These are phyloP conservation scores for Pythium brachiatum DNA, from an alignment of 352 stramenopile genomes.

Conservation along the genomic window DNA sequence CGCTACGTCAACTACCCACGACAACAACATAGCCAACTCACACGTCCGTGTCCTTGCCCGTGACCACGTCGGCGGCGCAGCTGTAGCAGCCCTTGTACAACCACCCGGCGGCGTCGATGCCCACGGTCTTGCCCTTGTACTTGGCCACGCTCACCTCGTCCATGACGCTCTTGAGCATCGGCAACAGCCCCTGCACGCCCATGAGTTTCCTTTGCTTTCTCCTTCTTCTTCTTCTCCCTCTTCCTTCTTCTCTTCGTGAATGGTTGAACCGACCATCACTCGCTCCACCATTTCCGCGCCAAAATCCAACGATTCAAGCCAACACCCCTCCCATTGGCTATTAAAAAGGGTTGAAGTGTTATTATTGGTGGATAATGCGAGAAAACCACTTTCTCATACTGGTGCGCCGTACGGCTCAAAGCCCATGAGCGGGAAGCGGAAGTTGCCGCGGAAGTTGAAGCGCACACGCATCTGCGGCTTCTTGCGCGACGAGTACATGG, in stretches of 20 bases:
- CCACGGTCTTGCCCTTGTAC: constrained; percentile 67
- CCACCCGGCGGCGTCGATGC: constrained; percentile 75
- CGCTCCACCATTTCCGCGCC: constrained; percentile 16
- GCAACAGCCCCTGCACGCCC: constrained; percentile 39
- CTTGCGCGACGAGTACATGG: constrained; percentile 75
- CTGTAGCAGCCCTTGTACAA: constrained; percentile 91
- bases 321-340: constrained; percentile 18
- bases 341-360: constrained; percentile 5
- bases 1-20: background rate
- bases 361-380: constrained; percentile 22
- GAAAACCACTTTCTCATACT: constrained; percentile 25
- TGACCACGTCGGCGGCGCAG: constrained; percentile 83
- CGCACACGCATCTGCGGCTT: constrained; percentile 68
- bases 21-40: constrained; percentile 19
- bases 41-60: constrained; percentile 48
- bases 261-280: constrained; percentile 27
- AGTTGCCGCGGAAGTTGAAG: constrained; percentile 77
- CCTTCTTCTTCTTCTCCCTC: constrained; percentile 2
- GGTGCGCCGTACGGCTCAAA: constrained; percentile 74
- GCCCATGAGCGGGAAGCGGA: constrained; percentile 58
- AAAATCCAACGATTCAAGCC: constrained; percentile 7
- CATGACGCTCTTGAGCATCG: constrained; percentile 75
- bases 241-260: background rate
- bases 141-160: constrained; percentile 74
- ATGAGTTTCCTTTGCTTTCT: constrained; percentile 22